Evolutionary conservation across 1,284 basidiomycete genomes (phyloP).

Genomic region (Moesziomyces globuligerus): DNA sequence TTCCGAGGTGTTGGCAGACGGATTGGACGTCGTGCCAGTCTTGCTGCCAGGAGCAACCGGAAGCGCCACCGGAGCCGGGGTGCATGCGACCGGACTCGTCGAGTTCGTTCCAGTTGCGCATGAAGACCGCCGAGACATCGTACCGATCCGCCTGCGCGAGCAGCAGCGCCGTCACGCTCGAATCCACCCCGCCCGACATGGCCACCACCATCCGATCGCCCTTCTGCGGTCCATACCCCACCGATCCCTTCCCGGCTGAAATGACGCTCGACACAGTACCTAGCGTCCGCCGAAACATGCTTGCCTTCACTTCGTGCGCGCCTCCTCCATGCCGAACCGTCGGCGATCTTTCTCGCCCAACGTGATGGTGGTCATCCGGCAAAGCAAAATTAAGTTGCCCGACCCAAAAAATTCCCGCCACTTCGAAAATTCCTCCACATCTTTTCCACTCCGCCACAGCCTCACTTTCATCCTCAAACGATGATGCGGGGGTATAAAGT

Average conservation of each 20-base stretch:
- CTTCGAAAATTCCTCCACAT: neutral
- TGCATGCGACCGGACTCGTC: conserved; percentile 73
- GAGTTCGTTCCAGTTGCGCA: conserved; percentile 85
- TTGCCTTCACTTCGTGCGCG: too few species aligned
- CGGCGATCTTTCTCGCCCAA: too few species aligned
- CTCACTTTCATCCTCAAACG: too few species aligned
- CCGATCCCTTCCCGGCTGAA: too few species aligned
- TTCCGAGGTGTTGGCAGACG: conserved; percentile 77
- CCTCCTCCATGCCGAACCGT: too few species aligned
- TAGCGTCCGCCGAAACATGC: too few species aligned
- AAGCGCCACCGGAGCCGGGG: conserved; percentile 64
- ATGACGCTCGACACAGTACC: too few species aligned
- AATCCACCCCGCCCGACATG: conserved; percentile 97
- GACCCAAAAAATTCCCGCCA: neutral
- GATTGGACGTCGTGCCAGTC: conserved; percentile 90
- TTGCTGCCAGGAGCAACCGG: conserved; percentile 90
- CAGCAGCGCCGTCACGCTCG: conserved; percentile 70
- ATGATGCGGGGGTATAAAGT: too few species aligned
- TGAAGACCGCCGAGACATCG: conserved; percentile 83
- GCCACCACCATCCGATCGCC: conserved; percentile 77
- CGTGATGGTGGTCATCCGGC: neutral
- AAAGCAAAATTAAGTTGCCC: neutral
- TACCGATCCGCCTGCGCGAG: conserved; percentile 69
- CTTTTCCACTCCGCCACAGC: neutral
- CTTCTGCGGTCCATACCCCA: conserved; percentile 64